Evolutionary conservation across 1,139 yeast species (phyloP), one percentile per base, ranked within the genome.

Genomic region (Yamadazyma mexicana): DNA sequence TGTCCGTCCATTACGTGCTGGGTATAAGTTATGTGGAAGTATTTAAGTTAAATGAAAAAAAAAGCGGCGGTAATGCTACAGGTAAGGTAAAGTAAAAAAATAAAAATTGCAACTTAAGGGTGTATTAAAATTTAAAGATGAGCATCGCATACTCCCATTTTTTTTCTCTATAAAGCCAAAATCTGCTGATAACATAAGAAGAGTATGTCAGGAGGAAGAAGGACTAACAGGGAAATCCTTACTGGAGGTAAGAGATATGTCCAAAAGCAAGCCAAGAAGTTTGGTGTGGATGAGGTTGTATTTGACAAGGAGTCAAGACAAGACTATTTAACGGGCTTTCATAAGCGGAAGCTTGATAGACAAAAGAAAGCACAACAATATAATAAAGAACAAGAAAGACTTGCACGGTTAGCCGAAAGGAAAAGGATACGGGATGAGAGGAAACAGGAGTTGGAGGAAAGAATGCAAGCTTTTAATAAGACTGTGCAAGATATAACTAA

Each of bases 311-410:
- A 77, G 28, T 76, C 82, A 18, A 69, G 96, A 59, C 64, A 70
- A 28, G 96, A 91, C 45, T 92, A 83, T 61, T 69, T 92, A 51
- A 92, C 97, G 1, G 98, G 98, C 25, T 92, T 92, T 59, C 98
- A 92, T 61, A 92, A 92, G 64, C 77, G 98, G 56, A 92, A 92
- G 61, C 58, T 91, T 16, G 86, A 86, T 55, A 75, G 98, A 59
- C 87, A 86, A 63, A 91, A 88, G 64, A 83, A 83, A 50, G 98
- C 98, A 0, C 81, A 79, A 49, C 86, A 78, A 44, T 80, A 73
- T 51, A 77, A 75, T 38, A 80, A 83, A 51, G 96, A 89, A 57
- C 87, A 83, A 55, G 95, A 83, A 5, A 73, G 91, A 48, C 66
- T 81, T 47, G 81, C 79, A 2, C 77, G 78, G 52, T 70, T 88